A percentile compares a stretch with the other conserved stretches of the same genome.
Evolutionary conservation across 306 rosid species (phyloP).

Genomic region (Begonia loranthoides): DNA sequence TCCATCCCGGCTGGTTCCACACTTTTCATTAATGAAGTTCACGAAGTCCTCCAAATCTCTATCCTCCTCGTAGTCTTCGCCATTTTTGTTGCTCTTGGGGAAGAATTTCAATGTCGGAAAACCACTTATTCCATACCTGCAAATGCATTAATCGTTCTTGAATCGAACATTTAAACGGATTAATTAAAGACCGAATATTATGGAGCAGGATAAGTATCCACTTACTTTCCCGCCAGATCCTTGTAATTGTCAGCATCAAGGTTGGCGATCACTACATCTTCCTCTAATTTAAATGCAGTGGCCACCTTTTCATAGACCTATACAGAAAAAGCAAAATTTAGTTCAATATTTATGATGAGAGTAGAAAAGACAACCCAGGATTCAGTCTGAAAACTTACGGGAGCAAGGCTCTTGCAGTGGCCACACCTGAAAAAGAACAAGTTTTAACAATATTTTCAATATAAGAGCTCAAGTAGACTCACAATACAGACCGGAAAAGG

Average conservation of each 20-base stretch:
- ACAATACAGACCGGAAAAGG: conserved; percentile 1
- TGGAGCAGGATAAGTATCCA: background rate
- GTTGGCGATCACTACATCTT: conserved; percentile 60
- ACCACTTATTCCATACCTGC: conserved; percentile 69
- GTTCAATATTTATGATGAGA: conserved; percentile 1
- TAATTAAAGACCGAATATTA: no score
- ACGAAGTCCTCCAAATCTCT: conserved; percentile 71
- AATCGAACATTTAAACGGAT: no score
- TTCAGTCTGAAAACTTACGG: conserved; percentile 33
- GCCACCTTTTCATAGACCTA: conserved; percentile 86
- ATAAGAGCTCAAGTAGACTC: background rate
- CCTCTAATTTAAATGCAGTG: conserved; percentile 55
- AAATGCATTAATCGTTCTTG: background rate
- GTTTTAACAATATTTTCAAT: background rate
- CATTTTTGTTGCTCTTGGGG: conserved; percentile 63
- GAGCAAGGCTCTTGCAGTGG: conserved; percentile 88
- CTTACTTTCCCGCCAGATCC: conserved; percentile 75
- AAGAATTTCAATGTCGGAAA: conserved; percentile 77
- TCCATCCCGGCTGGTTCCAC: conserved; percentile 68
- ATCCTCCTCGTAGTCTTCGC: conserved; percentile 69
- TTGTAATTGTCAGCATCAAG: conserved; percentile 62
- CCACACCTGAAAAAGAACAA: conserved; percentile 53
- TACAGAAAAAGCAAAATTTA: background rate
- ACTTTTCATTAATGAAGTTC: conserved; percentile 53
- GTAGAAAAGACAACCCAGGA: background rate